Conservation (phyloP, 257 asterid species). For the Ehretia macrophylla region DNA sequence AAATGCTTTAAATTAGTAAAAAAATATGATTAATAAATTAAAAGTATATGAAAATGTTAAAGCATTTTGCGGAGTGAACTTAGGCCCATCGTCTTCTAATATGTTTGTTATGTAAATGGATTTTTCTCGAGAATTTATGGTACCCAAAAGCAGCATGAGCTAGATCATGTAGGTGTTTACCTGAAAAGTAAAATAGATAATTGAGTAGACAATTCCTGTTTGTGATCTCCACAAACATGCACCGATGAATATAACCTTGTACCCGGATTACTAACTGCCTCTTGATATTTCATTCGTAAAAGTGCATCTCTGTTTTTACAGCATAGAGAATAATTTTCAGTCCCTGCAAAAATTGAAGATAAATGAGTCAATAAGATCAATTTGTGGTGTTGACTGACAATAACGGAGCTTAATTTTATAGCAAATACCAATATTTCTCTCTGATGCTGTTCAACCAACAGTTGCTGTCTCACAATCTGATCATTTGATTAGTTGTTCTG, state of each 20-base stretch:
- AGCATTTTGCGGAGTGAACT: no score
- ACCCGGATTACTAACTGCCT: conserved; percentile 70
- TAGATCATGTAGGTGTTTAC: conserved; percentile 55
- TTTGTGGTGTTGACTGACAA: background rate
- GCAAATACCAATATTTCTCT: conserved; percentile 53
- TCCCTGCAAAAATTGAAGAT: conserved; percentile 32
- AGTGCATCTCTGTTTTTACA: conserved; percentile 58
- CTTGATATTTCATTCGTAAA: conserved; percentile 55
- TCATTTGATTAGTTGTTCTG: conserved; percentile 13
- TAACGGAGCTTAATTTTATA: background rate
- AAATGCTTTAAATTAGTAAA: no score
- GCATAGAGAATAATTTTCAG: conserved; percentile 51
- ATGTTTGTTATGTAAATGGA: no score
- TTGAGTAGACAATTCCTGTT: conserved; percentile 9
- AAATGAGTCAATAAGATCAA: conserved; percentile 3
- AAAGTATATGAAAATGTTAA: no score
- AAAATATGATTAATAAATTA: no score
- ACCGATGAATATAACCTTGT: conserved; percentile 9
- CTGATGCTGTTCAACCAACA: conserved; percentile 49
- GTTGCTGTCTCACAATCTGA: conserved; percentile 20
- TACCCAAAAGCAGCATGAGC: conserved; percentile 70
- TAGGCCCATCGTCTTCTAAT: no score
- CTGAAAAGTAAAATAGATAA: conserved; percentile 26
- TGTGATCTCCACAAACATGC: conserved; percentile 1
- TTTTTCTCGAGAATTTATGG: conserved; percentile 78